phyloP scores from a whole-genome alignment of 306 rosid species.

The Dalbergia cochinchinensis region DNA sequence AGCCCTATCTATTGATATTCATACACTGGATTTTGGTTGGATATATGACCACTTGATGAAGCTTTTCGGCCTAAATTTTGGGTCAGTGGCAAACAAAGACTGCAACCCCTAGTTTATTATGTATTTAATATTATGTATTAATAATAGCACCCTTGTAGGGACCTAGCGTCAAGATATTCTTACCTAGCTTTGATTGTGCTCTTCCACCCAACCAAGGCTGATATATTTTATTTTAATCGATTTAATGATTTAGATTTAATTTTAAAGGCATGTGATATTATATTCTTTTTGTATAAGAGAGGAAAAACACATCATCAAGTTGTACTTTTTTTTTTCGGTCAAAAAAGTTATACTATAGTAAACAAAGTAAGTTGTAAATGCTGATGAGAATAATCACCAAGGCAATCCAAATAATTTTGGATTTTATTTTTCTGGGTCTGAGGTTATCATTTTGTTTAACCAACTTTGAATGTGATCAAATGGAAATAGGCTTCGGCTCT shows the following conservation, averaged over 20 bases:
- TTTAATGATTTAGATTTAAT: background rate
- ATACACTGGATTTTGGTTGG: background rate
- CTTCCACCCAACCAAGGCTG: background rate
- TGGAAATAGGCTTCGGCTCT: background rate
- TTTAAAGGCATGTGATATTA: background rate
- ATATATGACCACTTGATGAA: constrained; percentile 6
- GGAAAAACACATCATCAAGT: background rate
- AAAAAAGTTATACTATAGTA: background rate
- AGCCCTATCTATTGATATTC: background rate
- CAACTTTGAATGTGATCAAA: background rate
- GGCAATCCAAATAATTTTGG: background rate
- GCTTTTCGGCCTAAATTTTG: constrained; percentile 31
- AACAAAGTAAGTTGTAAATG: background rate
- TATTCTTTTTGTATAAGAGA: background rate
- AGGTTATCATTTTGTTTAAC: no score
- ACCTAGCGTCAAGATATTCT: background rate
- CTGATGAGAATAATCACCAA: background rate
- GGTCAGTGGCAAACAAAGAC: background rate
- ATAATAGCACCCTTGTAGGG: background rate
- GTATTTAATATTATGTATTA: background rate
- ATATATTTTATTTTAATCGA: background rate
- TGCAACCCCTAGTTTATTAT: background rate
- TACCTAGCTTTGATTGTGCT: background rate
- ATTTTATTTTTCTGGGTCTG: no score
- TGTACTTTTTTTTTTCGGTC: no score